Conservation (phyloP, 2,329 filamentous ascomycete genomes). For the Annulohypoxylon truncatum region DNA sequence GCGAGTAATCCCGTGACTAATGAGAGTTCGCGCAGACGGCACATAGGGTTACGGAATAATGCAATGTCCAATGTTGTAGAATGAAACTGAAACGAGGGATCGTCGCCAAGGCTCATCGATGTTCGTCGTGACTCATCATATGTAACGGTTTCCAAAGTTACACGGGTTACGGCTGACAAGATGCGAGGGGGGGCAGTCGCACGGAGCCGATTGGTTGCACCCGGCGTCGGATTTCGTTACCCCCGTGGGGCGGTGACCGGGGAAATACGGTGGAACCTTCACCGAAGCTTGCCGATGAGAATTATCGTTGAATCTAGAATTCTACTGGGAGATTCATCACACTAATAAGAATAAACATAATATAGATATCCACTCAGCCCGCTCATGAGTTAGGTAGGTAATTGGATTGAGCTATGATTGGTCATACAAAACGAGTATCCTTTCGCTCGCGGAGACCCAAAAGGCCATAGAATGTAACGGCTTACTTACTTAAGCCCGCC, state of each 20-base stretch:
- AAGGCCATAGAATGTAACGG: neutral
- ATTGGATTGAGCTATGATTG: neutral
- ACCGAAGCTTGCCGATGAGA: conserved; percentile 24
- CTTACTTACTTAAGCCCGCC: conserved; percentile 61
- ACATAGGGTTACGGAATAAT: neutral
- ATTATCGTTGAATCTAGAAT: too few species aligned
- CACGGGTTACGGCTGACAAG: conserved; percentile 7
- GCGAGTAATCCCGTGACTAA: conserved; percentile 18
- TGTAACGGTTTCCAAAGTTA: conserved; percentile 3
- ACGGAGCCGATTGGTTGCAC: conserved; percentile 28
- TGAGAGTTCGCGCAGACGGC: neutral
- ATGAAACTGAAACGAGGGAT: conserved; percentile 15
- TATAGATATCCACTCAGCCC: neutral
- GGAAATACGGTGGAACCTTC: conserved; percentile 1
- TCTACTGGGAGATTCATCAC: too few species aligned
- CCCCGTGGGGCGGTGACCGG: conserved; percentile 20
- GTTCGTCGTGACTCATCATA: neutral
- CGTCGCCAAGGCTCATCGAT: conserved; percentile 1
- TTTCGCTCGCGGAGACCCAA: neutral
- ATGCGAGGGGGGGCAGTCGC: conserved; percentile 2
- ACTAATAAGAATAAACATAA: too few species aligned
- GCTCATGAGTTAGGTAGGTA: neutral
- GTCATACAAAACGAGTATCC: neutral
- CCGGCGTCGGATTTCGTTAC: conserved; percentile 33
- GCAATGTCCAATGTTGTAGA: neutral